phyloP scores from a whole-genome alignment of 176 grass and related monocot species.

The Aegilops umbellulata region DNA sequence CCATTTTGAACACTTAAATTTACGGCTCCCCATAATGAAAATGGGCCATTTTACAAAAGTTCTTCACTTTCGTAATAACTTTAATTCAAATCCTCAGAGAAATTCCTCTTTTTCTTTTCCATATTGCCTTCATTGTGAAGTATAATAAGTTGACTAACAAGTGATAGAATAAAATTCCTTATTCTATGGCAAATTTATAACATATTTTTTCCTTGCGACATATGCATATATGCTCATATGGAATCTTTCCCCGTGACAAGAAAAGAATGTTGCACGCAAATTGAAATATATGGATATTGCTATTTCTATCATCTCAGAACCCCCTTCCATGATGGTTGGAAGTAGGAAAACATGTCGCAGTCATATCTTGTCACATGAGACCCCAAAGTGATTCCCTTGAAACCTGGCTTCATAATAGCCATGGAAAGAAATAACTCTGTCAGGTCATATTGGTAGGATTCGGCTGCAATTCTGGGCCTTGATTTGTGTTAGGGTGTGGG shows the following conservation, averaged over 20 bases:
- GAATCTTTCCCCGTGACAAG: not conserved
- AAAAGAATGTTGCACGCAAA: not conserved
- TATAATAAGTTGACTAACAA: not conserved
- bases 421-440: not conserved
- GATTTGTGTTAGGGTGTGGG: too few relatives aligned
- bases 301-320: not conserved
- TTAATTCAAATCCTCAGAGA: not conserved
- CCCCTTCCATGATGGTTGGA: slow-evolving; percentile 1
- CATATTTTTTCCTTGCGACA: too few relatives aligned
- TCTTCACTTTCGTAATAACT: not conserved
- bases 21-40: not conserved
- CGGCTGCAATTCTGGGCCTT: not conserved
- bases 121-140: not conserved
- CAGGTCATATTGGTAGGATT: not conserved
- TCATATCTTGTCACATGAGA: not conserved
- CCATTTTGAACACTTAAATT: too few relatives aligned
- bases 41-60: not conserved
- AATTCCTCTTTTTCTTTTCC: not conserved
- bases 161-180: not conserved
- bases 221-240: slow-evolving; percentile 9
- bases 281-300: not conserved
- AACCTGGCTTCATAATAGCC: slow-evolving; percentile 6
- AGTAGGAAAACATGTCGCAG: not conserved
- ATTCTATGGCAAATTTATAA: too few relatives aligned
- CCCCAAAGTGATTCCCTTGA: slow-evolving; percentile 1